Conservation (phyloP, 306 rosid genomes). For the Lathyrus aphaca region DNA sequence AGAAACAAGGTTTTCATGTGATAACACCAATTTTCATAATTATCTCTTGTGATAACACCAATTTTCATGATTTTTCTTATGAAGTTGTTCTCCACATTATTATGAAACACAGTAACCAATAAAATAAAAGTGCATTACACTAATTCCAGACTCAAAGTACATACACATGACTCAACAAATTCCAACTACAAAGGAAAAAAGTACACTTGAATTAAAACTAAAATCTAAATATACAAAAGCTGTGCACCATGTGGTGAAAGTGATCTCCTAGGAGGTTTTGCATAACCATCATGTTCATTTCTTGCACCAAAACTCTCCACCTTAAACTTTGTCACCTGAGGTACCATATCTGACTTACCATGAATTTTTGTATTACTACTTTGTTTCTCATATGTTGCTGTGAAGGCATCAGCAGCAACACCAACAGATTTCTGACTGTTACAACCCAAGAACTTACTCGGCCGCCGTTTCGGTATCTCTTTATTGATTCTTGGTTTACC, state of each 20-base stretch:
- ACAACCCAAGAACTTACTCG: slow-evolving; percentile 62
- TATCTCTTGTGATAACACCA: no score
- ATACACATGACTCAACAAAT: slow-evolving; percentile 27
- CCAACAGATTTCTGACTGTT: slow-evolving; percentile 76
- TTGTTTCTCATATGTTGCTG: slow-evolving; percentile 41
- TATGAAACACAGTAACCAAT: not conserved
- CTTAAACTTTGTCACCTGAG: slow-evolving; percentile 53
- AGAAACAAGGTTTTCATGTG: no score
- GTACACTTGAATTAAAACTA: not conserved
- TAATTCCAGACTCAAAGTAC: slow-evolving; percentile 35
- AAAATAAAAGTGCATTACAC: slow-evolving; percentile 13
- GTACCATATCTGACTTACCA: slow-evolving; percentile 45
- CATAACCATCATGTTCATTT: slow-evolving; percentile 51
- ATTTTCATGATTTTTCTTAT: no score
- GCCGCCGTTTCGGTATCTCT: slow-evolving; percentile 48
- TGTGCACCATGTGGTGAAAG: slow-evolving; percentile 60
- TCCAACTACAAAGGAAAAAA: slow-evolving; percentile 16
- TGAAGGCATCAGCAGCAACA: slow-evolving; percentile 64
- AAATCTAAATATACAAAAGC: slow-evolving; percentile 51
- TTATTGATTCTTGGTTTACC: slow-evolving; percentile 43
- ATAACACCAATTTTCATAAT: no score
- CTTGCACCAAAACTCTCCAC: slow-evolving; percentile 49
- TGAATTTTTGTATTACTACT: slow-evolving; percentile 27
- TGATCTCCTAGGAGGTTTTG: slow-evolving; percentile 50
- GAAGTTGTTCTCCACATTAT: no score